Conservation (phyloP, 352 stramenopile genomes). For the Phytophthora colocasiae region DNA sequence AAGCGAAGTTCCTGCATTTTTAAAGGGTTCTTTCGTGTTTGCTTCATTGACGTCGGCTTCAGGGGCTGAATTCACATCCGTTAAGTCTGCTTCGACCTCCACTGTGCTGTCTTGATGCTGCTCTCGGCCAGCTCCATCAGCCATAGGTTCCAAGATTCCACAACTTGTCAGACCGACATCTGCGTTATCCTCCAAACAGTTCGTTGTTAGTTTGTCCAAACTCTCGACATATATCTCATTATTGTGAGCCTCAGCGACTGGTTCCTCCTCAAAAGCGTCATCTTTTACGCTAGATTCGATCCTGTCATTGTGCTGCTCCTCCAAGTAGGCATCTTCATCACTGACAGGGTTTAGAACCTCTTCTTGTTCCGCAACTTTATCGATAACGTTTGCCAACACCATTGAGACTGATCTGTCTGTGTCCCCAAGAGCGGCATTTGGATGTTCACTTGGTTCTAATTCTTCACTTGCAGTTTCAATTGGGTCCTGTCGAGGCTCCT, state of each 20-base stretch:
- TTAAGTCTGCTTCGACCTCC: neutral
- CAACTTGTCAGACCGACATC: neutral
- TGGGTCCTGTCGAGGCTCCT: neutral
- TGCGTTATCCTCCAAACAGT: neutral
- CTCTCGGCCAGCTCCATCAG: neutral
- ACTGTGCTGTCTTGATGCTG: neutral
- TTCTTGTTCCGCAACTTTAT: conserved; percentile 7
- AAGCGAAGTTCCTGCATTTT: neutral
- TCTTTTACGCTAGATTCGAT: neutral
- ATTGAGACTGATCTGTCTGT: conserved; percentile 2
- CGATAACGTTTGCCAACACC: conserved; percentile 5
- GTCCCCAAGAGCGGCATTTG: neutral
- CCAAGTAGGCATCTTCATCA: no score
- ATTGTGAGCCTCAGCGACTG: neutral
- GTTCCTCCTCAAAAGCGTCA: neutral
- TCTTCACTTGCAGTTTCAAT: neutral
- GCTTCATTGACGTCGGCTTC: neutral
- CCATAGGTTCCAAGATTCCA: no score
- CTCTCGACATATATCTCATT: neutral
- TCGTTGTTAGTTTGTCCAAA: neutral
- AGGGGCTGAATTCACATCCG: neutral
- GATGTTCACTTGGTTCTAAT: no score
- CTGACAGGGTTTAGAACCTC: neutral
- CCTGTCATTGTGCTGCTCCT: neutral
- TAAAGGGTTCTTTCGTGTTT: neutral